phyloP scores from a whole-genome alignment of 495 filamentous ascomycete genomes.

The Aspergillus haitiensis region DNA sequence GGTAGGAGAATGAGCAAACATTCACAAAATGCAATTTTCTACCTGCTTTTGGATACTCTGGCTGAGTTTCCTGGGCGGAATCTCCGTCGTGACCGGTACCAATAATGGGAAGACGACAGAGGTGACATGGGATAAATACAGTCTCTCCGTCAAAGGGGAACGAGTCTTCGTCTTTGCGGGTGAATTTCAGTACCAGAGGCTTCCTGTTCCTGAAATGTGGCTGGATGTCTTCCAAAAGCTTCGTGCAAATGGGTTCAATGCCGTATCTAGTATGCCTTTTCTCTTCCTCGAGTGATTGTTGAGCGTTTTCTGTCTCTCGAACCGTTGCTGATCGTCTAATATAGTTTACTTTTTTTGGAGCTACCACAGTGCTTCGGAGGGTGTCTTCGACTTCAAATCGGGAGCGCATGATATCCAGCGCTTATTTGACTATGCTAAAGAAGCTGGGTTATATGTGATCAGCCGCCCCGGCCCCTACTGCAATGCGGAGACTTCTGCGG shows the following conservation, averaged over 20 bases:
- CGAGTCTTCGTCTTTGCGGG: slow-evolving; percentile 58
- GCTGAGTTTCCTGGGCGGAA: slow-evolving; percentile 16
- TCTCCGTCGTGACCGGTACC: slow-evolving; percentile 40
- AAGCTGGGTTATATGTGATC: slow-evolving; percentile 50
- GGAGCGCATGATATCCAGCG: slow-evolving; percentile 55
- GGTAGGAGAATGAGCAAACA: slow-evolving; percentile 6
- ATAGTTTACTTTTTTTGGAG: slow-evolving; percentile 55
- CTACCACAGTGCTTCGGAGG: slow-evolving; percentile 52
- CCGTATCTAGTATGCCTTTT: slow-evolving; percentile 35
- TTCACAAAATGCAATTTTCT: slow-evolving; percentile 25
- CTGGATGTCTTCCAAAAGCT: slow-evolving; percentile 63
- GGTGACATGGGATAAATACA: slow-evolving; percentile 55
- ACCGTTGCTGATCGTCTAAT: slow-evolving; percentile 28
- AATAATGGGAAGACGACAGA: slow-evolving; percentile 28
- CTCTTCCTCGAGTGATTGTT: not conserved
- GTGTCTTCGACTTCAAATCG: slow-evolving; percentile 54
- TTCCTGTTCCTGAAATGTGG: slow-evolving; percentile 61
- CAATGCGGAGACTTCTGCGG: slow-evolving; percentile 54
- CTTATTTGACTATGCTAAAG: slow-evolving; percentile 47
- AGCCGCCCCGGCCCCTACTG: slow-evolving; percentile 59
- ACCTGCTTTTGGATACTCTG: slow-evolving; percentile 32
- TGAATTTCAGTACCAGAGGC: slow-evolving; percentile 59
- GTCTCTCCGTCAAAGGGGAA: slow-evolving; percentile 56
- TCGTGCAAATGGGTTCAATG: slow-evolving; percentile 58
- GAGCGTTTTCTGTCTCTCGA: not conserved